phyloP scores from a whole-genome alignment of 169 alveolate species.

The Cryptosporidium tyzzeri region DNA sequence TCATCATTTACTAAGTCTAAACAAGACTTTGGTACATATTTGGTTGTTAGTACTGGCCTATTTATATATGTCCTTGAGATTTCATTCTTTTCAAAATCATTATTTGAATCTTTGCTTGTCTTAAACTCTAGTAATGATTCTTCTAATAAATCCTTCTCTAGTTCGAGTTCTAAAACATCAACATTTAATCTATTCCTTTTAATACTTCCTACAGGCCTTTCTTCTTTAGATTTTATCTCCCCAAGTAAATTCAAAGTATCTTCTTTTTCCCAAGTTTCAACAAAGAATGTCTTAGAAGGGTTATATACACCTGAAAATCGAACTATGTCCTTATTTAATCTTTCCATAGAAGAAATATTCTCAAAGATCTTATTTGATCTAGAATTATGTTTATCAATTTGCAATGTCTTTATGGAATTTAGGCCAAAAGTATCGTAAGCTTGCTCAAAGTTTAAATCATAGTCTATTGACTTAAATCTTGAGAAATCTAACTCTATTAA shows the following conservation, averaged over 20 bases:
- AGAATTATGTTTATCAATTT: background rate
- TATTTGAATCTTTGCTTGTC: background rate
- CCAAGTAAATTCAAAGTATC: background rate
- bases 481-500: background rate
- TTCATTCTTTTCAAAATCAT: background rate
- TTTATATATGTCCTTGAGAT: background rate
- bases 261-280: conserved; percentile 31
- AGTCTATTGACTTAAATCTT: background rate
- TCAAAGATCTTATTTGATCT: conserved; percentile 18
- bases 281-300: conserved; percentile 12
- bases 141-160: background rate
- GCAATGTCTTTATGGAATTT: background rate
- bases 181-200: background rate
- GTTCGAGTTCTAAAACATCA: background rate
- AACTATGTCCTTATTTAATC: background rate
- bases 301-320: conserved; percentile 35
- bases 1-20: conserved; percentile 84
- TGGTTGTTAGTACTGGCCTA: conserved; percentile 28
- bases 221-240: background rate
- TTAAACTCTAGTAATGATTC: background rate
- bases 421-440: conserved; percentile 7
- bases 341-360: background rate
- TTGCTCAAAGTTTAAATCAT: background rate
- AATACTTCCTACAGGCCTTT: background rate
- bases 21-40: conserved; percentile 80